phyloP scores from a whole-genome alignment of 2,329 filamentous ascomycete genomes.

The Talaromyces sp. region DNA sequence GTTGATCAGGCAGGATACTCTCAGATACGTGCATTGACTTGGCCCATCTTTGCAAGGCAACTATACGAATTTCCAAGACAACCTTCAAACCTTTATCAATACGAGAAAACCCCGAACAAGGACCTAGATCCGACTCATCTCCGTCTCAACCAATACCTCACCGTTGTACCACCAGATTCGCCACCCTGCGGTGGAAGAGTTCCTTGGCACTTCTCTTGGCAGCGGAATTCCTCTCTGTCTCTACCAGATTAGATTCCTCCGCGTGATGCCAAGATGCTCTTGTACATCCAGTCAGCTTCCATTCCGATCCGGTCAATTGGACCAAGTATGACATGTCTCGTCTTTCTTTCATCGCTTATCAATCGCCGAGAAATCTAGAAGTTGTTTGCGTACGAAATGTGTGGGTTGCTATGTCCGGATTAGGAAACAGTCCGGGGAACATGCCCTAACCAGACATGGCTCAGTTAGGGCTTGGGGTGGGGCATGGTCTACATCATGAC shows the following conservation, averaged over 20 bases:
- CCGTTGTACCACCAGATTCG: background rate
- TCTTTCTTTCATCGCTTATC: background rate
- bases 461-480: conserved; percentile 1
- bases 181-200: background rate
- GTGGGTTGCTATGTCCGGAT: background rate
- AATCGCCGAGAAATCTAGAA: background rate
- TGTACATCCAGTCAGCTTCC: background rate
- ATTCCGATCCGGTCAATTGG: background rate
- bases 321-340: background rate
- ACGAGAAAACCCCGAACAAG: background rate
- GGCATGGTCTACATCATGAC: conserved; percentile 6
- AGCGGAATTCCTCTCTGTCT: conserved; percentile 9
- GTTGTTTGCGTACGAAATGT: background rate
- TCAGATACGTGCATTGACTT: background rate
- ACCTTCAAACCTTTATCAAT: background rate
- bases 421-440: background rate
- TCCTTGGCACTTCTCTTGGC: conserved; percentile 5
- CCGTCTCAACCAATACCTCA: background rate
- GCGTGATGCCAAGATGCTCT: conserved; percentile 3
- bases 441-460: conserved; percentile 4
- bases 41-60: background rate
- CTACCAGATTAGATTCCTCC: background rate
- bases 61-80: background rate
- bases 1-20: background rate
- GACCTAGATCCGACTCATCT: background rate